Evolutionary conservation across 2,329 filamentous ascomycete genomes (phyloP), one percentile per base, ranked within the genome.

Genomic region (Penicillium expansum): DNA sequence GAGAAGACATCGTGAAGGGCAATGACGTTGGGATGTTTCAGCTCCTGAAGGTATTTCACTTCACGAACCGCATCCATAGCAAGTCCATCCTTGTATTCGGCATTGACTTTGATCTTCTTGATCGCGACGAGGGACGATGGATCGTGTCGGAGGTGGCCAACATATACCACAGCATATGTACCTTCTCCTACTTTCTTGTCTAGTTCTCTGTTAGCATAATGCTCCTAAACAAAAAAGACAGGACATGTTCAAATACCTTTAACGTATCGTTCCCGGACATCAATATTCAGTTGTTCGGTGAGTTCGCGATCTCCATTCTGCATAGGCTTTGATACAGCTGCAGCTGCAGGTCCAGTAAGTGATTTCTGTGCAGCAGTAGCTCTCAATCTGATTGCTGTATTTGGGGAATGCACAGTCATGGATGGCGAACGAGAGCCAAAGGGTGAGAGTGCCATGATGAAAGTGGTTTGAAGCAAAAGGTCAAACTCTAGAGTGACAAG

Each of bases 1-100:
- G 89, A 92, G 82, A 97, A 99, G 64, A 97, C 92, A 68, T 91
- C 89, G 70, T 93, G 86, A 7, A 99, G 84, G 14, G 88, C 88
- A 76, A 99, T 96, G 76, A 99, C 94, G 77, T 97, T 97, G 6
- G 92, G 91, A 74, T 99, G 94, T 20, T 86, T 87, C 29, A 99
- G 86, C 78, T 99, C 94, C 73, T 96, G 92, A 2, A 99, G 85
- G 73, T 92, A 92, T 74, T 95, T 95, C 71, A 97, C 89, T 80
- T 99, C 94, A 67, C 94, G 92, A 62, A 99, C 88, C 37, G 92
- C 92, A 75, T 99, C 94, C 75, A 94, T 92, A 7, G 91, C 89
- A 74, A 99, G 89, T 63, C 94, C 94, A 74, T 97, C 92, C 58
- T 86, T 88, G 77, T 91, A 95, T 71, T 81, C 79, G 24, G 78